Conservation (phyloP, 805 yeast species). For the Wickerhamomyces xylosicus region DNA sequence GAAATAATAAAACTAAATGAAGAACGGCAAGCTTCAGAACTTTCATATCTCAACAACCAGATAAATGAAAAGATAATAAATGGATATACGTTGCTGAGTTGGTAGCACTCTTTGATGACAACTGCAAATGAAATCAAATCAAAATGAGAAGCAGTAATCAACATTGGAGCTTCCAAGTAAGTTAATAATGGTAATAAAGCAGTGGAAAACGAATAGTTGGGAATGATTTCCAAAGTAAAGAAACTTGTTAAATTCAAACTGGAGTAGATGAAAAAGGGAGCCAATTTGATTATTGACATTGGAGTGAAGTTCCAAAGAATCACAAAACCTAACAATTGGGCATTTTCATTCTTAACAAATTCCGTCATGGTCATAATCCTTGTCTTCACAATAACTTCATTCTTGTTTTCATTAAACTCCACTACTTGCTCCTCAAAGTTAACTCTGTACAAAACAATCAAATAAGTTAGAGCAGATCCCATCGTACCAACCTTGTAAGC, state of each 20-base stretch:
- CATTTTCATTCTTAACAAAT: constrained; percentile 29
- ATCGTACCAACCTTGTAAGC: constrained; percentile 11
- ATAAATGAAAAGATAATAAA: constrained; percentile 24
- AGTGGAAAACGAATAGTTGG: constrained; percentile 20
- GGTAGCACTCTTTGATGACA: constrained; percentile 21
- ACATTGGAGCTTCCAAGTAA: constrained; percentile 27
- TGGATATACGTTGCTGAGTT: constrained; percentile 19
- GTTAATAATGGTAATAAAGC: constrained; percentile 27
- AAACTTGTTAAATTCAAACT: constrained; percentile 26
- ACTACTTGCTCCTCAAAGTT: constrained; percentile 11
- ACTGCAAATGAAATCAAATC: constrained; percentile 25
- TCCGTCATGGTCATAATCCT: constrained; percentile 21
- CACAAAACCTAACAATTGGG: constrained; percentile 27
- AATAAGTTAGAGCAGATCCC: constrained; percentile 15
- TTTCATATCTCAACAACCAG: constrained; percentile 30
- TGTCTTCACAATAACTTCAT: constrained; percentile 7
- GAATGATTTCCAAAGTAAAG: constrained; percentile 23
- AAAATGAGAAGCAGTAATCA: constrained; percentile 27
- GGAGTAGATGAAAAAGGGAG: constrained; percentile 32
- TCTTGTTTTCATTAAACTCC: constrained; percentile 6
- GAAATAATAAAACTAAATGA: constrained; percentile 11
- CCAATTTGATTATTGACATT: constrained; percentile 22
- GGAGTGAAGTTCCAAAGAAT: constrained; percentile 28
- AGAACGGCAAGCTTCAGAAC: constrained; percentile 18
- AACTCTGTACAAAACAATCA: constrained; percentile 16